Evolutionary conservation across 169 alveolate species (phyloP).

Genomic region (Toxoplasma gondii): DNA sequence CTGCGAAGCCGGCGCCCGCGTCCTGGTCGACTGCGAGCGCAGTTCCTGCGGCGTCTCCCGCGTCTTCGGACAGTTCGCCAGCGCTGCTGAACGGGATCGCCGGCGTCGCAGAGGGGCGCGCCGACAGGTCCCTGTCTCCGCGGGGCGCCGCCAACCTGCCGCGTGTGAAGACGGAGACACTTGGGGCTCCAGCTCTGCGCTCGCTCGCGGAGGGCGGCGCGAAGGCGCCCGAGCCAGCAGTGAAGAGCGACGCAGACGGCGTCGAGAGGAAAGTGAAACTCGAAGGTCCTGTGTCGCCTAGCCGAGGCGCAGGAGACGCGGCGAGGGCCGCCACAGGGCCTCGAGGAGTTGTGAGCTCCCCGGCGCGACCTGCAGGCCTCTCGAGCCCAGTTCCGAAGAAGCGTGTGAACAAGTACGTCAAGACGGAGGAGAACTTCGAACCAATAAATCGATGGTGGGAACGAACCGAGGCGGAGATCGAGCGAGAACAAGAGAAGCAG

Average conservation of each 20-base stretch:
- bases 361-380: neutral
- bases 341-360: neutral
- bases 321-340: neutral
- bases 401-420: conserved; percentile 1
- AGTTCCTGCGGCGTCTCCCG: neutral
- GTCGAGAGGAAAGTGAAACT: conserved; percentile 4
- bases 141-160: neutral
- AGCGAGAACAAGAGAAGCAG: conserved; percentile 40
- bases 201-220: neutral
- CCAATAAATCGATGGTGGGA: conserved; percentile 63
- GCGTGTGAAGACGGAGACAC: too few species aligned
- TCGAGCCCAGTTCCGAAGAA: neutral
- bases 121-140: neutral
- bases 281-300: neutral
- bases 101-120: neutral
- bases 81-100: neutral
- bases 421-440: conserved; percentile 57
- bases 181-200: too few species aligned
- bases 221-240: neutral
- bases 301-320: conserved; percentile 28
- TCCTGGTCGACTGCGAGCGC: neutral
- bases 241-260: neutral
- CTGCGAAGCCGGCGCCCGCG: neutral
- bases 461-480: conserved; percentile 34
- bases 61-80: neutral